Evolutionary conservation across 495 filamentous ascomycete species (phyloP).

Genomic region (Podospora sp.): DNA sequence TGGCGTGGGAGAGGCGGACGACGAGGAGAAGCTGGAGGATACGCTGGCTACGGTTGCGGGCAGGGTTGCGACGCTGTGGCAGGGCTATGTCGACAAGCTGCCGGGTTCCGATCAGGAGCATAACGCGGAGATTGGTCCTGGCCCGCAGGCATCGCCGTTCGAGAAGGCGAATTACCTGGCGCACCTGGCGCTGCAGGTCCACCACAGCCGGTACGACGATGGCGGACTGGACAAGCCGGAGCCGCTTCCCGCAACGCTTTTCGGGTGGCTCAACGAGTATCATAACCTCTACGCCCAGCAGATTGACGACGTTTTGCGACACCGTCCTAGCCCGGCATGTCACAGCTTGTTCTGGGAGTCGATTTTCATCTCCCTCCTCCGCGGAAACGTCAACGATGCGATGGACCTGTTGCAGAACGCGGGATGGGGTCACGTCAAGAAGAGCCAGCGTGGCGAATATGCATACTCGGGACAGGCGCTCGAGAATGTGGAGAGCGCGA

Average conservation of each 20-base stretch:
- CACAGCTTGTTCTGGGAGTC: constrained; percentile 80
- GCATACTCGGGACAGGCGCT: constrained; percentile 74
- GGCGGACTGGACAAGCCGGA: constrained; percentile 37
- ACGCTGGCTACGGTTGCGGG: constrained; percentile 58
- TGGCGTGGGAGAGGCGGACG: constrained; percentile 53
- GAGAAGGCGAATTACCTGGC: constrained; percentile 75
- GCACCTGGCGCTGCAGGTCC: constrained; percentile 69
- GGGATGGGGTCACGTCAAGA: constrained; percentile 70
- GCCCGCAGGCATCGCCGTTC: constrained; percentile 57
- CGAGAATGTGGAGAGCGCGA: constrained; percentile 68
- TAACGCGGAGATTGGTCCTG: constrained; percentile 64
- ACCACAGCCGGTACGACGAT: constrained; percentile 63
- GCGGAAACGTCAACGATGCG: constrained; percentile 68
- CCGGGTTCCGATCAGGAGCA: constrained; percentile 55
- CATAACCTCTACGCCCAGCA: constrained; percentile 65
- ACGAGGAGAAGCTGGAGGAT: constrained; percentile 56
- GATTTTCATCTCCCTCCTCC: constrained; percentile 65
- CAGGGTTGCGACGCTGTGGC: constrained; percentile 63
- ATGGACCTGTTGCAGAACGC: constrained; percentile 66
- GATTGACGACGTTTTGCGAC: constrained; percentile 58
- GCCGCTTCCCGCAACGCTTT: constrained; percentile 70
- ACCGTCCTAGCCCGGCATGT: constrained; percentile 70
- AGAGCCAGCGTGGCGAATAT: constrained; percentile 50
- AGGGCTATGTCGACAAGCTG: constrained; percentile 48
- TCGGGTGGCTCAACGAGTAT: constrained; percentile 75